phyloP scores from a whole-genome alignment of 192 early-diverging fungal species.

The Podila clonocystis region DNA sequence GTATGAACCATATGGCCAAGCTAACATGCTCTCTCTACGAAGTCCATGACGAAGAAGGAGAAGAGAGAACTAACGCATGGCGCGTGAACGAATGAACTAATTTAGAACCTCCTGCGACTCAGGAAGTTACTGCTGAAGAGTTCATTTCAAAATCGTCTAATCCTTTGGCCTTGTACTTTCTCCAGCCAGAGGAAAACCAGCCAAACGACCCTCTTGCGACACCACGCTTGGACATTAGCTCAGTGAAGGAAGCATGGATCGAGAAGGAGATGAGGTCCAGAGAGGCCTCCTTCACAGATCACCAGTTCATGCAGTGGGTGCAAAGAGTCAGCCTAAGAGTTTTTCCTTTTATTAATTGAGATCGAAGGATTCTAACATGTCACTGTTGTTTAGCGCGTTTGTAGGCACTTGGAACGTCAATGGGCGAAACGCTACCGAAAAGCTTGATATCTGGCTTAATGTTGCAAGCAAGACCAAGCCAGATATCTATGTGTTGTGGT shows the following conservation, averaged over 20 bases:
- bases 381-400: constrained; percentile 63
- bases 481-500: constrained; percentile 81
- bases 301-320: constrained; percentile 41
- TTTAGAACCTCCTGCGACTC: not conserved
- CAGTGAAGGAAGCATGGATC: constrained; percentile 40
- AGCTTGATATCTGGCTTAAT: constrained; percentile 73
- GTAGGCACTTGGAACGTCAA: constrained; percentile 95
- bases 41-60: too few relatives aligned
- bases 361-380: not conserved
- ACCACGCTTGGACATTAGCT: constrained; percentile 23
- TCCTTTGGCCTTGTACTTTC: constrained; percentile 40
- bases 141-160: constrained; percentile 35
- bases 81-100: not conserved
- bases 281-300: constrained; percentile 25
- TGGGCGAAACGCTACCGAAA: constrained; percentile 68
- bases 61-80: too few relatives aligned
- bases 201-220: not conserved
- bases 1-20: not conserved
- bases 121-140: constrained; percentile 22
- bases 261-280: constrained; percentile 42
- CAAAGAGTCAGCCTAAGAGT: too few relatives aligned
- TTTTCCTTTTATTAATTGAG: too few relatives aligned
- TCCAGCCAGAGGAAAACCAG: constrained; percentile 37
- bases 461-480: constrained; percentile 54
- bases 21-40: too few relatives aligned